These are phyloP conservation scores for Taphrina deformans DNA, from an alignment of 1,139 yeast species.

Conservation along the genomic window DNA sequence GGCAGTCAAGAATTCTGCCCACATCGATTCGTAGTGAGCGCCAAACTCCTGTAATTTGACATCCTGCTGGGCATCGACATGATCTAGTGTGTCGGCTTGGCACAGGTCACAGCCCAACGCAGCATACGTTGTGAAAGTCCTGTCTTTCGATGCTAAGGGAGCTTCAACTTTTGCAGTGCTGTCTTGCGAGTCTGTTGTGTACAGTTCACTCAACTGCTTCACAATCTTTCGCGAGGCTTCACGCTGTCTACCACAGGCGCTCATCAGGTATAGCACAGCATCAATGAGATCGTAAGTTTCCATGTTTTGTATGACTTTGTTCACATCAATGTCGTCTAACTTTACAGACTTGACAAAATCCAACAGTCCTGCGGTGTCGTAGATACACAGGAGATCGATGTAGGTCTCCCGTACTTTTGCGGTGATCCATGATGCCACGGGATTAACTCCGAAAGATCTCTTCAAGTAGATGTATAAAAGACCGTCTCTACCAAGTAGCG, in stretches of 20 bases:
- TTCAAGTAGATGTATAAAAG: conserved; percentile 41
- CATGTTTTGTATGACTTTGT: conserved; percentile 36
- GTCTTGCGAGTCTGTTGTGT: background rate
- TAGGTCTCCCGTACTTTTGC: conserved; percentile 31
- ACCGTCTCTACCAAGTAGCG: conserved; percentile 31
- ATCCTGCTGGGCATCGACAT: background rate
- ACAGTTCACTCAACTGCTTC: background rate
- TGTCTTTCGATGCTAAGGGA: background rate
- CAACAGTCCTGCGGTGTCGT: conserved; percentile 36
- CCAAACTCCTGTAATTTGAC: background rate
- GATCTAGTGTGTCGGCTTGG: background rate
- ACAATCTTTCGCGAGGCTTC: conserved; percentile 37
- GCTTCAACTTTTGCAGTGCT: background rate
- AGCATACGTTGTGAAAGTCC: background rate
- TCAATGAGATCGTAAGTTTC: conserved; percentile 38
- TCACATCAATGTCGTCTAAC: conserved; percentile 36
- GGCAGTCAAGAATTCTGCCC: background rate
- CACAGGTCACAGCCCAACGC: background rate
- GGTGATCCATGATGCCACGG: conserved; percentile 4
- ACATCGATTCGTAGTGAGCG: background rate
- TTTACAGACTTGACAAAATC: conserved; percentile 36
- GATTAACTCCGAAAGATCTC: conserved; percentile 36
- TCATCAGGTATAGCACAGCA: conserved; percentile 38
- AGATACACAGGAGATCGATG: conserved; percentile 40
- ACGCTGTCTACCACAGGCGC: conserved; percentile 36